A percentile compares a stretch with the other conserved stretches of the same genome.
Evolutionary conservation across 2,329 filamentous ascomycete species (phyloP).

Genomic region (Macroventuria anomochaeta): DNA sequence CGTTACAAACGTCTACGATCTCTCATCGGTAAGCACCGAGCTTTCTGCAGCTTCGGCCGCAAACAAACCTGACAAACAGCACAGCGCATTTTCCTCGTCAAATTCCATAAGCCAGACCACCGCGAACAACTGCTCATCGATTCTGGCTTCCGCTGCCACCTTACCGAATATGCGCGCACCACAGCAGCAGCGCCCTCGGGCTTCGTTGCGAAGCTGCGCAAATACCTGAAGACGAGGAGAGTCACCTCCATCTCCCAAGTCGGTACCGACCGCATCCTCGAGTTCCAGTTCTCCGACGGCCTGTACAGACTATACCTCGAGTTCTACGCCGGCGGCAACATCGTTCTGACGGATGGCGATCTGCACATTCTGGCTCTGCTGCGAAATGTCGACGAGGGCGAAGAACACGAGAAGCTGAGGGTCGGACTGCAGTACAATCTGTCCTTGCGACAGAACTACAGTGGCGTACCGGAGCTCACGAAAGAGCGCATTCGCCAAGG

Average conservation of each 20-base stretch:
- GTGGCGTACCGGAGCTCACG: conserved; percentile 76
- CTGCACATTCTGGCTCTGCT: conserved; percentile 82
- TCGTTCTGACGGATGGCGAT: conserved; percentile 87
- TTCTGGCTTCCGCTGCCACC: conserved; percentile 92
- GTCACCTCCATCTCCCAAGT: conserved; percentile 83
- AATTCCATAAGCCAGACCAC: conserved; percentile 87
- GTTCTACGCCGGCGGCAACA: conserved; percentile 95
- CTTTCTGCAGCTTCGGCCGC: not conserved
- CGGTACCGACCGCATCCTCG: conserved; percentile 90
- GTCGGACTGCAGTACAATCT: conserved; percentile 80
- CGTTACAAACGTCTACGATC: conserved; percentile 92
- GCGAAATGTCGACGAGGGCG: conserved; percentile 79
- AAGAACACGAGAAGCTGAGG: conserved; percentile 82
- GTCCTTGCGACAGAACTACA: conserved; percentile 82
- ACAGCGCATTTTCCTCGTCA: conserved; percentile 88
- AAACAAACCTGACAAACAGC: conserved; percentile 14
- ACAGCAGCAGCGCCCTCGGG: conserved; percentile 82
- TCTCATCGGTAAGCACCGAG: conserved; percentile 69
- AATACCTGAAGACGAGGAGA: conserved; percentile 84
- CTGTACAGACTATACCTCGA: conserved; percentile 87
- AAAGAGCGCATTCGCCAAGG: conserved; percentile 73
- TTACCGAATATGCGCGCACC: conserved; percentile 87
- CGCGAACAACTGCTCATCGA: conserved; percentile 93
- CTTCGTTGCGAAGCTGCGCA: conserved; percentile 85
- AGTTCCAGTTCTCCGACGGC: conserved; percentile 92